Conservation (phyloP, 2,329 filamentous ascomycete species). For the Exophiala lecanii-corni region DNA sequence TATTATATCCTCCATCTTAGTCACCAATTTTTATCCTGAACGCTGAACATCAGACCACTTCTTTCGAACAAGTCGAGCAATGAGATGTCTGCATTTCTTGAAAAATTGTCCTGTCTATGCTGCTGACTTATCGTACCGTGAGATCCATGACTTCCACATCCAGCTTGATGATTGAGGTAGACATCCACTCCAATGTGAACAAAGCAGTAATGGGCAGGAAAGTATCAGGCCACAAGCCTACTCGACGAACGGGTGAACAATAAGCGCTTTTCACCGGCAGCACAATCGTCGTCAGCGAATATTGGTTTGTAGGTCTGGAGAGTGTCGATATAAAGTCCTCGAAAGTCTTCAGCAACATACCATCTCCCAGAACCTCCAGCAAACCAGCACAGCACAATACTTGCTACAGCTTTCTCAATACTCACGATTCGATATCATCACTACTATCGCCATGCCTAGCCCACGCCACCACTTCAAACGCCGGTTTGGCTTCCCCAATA, state of each 20-base stretch:
- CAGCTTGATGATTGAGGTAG: neutral
- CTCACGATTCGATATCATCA: neutral
- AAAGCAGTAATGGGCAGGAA: neutral
- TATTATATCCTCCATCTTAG: no score
- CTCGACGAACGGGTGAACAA: neutral
- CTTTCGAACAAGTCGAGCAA: no score
- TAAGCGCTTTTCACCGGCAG: neutral
- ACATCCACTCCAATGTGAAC: neutral
- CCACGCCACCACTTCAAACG: constrained; percentile 2
- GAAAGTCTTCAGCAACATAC: neutral
- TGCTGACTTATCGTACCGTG: neutral
- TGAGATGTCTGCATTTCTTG: no score
- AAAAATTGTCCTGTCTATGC: no score
- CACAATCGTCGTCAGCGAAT: neutral
- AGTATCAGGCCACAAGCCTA: neutral
- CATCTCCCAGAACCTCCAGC: neutral
- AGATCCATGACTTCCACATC: neutral
- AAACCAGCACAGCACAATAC: neutral
- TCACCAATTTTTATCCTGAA: constrained; percentile 1
- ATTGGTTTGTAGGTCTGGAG: neutral
- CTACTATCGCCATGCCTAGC: neutral
- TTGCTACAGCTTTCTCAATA: neutral
- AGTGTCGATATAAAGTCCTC: neutral
- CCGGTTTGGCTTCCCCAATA: constrained; percentile 1
- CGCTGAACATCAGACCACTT: neutral